Conservation (phyloP, 257 asterid genomes). For the Verbascum thapsus region DNA sequence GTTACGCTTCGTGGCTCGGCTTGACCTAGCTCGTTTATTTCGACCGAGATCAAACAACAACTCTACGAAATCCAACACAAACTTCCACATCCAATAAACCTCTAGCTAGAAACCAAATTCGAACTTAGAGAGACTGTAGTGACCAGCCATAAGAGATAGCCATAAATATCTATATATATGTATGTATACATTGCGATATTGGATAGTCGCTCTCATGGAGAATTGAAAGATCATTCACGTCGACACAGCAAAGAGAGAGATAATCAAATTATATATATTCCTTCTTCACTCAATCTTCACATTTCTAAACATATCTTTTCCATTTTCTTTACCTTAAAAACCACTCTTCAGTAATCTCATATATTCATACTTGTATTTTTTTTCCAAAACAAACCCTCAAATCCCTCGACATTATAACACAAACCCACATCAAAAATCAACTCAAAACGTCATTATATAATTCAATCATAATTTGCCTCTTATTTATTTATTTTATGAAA, state of each 20-base stretch:
- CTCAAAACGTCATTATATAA: conserved; percentile 17
- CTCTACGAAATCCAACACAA: too few relatives aligned
- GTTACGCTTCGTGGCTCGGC: too few relatives aligned
- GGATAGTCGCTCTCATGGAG: conserved; percentile 55
- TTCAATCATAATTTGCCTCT: conserved; percentile 20
- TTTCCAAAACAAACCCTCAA: background rate
- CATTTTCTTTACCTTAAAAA: background rate
- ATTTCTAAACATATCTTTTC: conserved; percentile 23
- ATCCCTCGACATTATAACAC: background rate
- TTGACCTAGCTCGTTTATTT: too few relatives aligned
- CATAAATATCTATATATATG: background rate
- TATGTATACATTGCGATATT: conserved; percentile 21
- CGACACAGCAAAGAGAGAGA: conserved; percentile 3
- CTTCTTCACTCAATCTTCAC: background rate
- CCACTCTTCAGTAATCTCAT: too few relatives aligned
- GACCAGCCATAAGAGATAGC: too few relatives aligned
- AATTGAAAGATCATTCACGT: conserved; percentile 39
- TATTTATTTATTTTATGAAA: too few relatives aligned
- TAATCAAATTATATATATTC: conserved; percentile 10
- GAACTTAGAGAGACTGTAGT: too few relatives aligned
- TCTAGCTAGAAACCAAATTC: too few relatives aligned
- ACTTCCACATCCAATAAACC: too few relatives aligned
- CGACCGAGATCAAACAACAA: too few relatives aligned
- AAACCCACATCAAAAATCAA: too few relatives aligned
- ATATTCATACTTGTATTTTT: background rate